Conservation (phyloP, 2,329 filamentous ascomycete species). For the Talaromyces rugulosus region DNA sequence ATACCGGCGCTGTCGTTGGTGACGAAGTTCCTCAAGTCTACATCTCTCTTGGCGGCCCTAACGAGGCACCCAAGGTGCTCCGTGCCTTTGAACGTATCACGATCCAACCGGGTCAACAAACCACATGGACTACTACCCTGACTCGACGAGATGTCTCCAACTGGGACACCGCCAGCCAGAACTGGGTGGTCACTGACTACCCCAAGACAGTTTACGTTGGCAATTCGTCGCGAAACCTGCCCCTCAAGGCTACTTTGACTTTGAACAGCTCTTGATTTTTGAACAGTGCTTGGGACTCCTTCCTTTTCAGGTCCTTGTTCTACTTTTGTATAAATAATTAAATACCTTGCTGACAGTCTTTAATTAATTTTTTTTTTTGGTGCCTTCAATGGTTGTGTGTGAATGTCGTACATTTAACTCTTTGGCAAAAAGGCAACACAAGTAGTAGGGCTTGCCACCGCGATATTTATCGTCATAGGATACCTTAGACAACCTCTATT, state of each 20-base stretch:
- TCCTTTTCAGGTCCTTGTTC: background rate
- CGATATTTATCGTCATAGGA: no score
- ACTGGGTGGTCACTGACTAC: conserved; percentile 67
- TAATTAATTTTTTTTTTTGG: background rate
- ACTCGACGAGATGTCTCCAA: conserved; percentile 80
- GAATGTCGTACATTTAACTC: no score
- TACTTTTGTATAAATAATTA: conserved; percentile 2
- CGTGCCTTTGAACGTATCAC: conserved; percentile 76
- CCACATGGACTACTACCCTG: conserved; percentile 63
- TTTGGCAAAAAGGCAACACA: no score
- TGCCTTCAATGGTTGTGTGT: background rate
- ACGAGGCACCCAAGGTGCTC: conserved; percentile 63
- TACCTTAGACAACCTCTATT: no score
- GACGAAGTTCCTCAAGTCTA: conserved; percentile 61
- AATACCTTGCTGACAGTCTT: background rate
- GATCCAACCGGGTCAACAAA: conserved; percentile 65
- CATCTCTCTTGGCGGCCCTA: conserved; percentile 71
- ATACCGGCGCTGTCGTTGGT: conserved; percentile 46
- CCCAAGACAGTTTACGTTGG: conserved; percentile 60
- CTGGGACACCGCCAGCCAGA: conserved; percentile 75
- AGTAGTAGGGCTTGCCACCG: no score
- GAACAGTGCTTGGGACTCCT: background rate
- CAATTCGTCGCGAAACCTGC: conserved; percentile 54
- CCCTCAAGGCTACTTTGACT: conserved; percentile 39
- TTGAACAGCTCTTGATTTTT: conserved; percentile 1